These are phyloP conservation scores for Cyamopsis tetragonoloba DNA, from an alignment of 306 rosid species.

Conservation along the genomic window DNA sequence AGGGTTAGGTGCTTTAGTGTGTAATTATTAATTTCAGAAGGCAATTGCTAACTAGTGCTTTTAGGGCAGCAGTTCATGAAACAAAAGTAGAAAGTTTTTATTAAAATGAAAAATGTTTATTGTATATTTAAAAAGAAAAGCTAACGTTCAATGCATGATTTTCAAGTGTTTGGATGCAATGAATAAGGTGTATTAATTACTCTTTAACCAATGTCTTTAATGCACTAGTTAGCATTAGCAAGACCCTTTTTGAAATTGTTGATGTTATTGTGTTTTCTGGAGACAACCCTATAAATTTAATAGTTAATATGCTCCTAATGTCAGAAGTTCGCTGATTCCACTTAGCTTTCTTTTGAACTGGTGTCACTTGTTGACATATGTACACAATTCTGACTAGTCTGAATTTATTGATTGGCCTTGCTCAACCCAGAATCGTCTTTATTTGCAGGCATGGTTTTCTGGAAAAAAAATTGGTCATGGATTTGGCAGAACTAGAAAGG, in stretches of 20 bases:
- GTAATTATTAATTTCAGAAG: too few relatives aligned
- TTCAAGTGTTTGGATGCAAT: too few relatives aligned
- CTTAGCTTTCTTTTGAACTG: slow-evolving; percentile 16
- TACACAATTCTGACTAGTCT: slow-evolving; percentile 1
- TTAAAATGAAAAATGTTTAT: too few relatives aligned
- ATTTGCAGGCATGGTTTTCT: slow-evolving; percentile 75
- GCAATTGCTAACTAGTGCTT: too few relatives aligned
- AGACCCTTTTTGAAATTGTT: too few relatives aligned
- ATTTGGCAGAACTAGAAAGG: slow-evolving; percentile 82
- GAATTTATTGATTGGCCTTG: slow-evolving; percentile 21
- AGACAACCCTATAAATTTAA: slow-evolving; percentile 1
- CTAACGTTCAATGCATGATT: too few relatives aligned
- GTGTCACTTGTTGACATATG: slow-evolving; percentile 14
- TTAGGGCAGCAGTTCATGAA: too few relatives aligned
- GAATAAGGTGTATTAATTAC: too few relatives aligned
- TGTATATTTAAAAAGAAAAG: too few relatives aligned
- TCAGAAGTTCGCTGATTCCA: slow-evolving; percentile 9
- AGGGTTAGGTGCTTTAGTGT: background rate
- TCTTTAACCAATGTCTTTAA: too few relatives aligned
- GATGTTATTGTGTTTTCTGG: slow-evolving; percentile 2
- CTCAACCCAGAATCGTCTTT: slow-evolving; percentile 14
- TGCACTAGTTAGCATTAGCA: too few relatives aligned
- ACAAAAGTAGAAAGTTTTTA: too few relatives aligned
- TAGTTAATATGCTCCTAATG: background rate
- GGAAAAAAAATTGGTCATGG: slow-evolving; percentile 91